Evolutionary conservation across 2,329 filamentous ascomycete genomes (phyloP), one percentile per base, ranked within the genome.

Genomic region (Colletotrichum euphorbiae): DNA sequence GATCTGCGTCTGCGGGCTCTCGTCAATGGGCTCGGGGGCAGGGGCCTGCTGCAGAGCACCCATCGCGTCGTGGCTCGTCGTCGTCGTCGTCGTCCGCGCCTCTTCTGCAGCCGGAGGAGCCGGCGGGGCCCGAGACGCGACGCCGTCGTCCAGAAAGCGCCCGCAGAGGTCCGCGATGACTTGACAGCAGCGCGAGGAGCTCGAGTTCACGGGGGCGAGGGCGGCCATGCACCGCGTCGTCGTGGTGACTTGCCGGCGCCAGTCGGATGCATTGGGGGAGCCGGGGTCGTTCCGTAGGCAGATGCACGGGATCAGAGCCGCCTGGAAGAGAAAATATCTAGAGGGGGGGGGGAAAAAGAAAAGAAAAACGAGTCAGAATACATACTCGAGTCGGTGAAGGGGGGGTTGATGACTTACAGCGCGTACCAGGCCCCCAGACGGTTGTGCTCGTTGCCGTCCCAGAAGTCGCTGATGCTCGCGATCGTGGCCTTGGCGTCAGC

Each of bases 241-340:
- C 3, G 72, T 75, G 3, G 71, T 72, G 43, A 84, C 78, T 65
- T 84, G 82, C 2, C 73, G 70, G 8, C 79, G 76, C 82, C 82
- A 84, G 62, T 77, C 77, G 1, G 73, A 45, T 7, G 80, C 80
- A 9, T 77, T 71, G 2, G 74, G 62, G 2, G 80, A 78, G 6
- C 72, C 70, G 0, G 82, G 80, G 5, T 80, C 74, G 60, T 82
- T 83, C 6, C 82, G 80, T 2, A 84, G 76, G 63, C 81, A 84
- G 11, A 84, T 80, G 51, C 79, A 81, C 1, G 82, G 83, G 9
- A 85, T 84, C 15, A 85, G 73, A 2, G 80, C 80, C 0, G 83
- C 82, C 63, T 85, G 83, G 61, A 85, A 85, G 5, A 84, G 75
- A 64, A 84, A 84, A 70, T 83, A 84, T 43, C 82, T 79, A 17